These are phyloP conservation scores for Suillus brevipes DNA, from an alignment of 768 basidiomycete genomes.

Conservation along the genomic window DNA sequence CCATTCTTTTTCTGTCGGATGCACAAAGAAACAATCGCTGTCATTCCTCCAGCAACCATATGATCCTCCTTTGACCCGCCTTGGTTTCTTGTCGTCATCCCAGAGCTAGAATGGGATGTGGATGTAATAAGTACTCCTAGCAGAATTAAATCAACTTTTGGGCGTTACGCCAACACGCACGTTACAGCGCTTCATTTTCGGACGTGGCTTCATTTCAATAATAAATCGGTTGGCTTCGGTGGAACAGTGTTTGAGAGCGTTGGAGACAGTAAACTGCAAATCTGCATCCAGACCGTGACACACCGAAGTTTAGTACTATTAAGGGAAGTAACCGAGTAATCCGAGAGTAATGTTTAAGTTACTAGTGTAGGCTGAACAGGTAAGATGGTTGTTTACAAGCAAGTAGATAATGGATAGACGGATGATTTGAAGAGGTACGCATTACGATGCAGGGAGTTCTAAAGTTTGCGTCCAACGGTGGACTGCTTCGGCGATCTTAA, in stretches of 20 bases:
- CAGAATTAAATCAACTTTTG: background rate
- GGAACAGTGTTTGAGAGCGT: background rate
- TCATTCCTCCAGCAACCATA: slow-evolving; percentile 24
- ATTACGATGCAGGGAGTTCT: background rate
- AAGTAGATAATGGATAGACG: background rate
- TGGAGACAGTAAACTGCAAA: background rate
- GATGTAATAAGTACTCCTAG: background rate
- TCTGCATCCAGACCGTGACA: background rate
- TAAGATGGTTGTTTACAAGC: background rate
- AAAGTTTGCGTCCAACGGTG: background rate
- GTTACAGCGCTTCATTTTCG: slow-evolving; percentile 31
- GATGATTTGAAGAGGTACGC: background rate
- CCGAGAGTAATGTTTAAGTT: background rate
- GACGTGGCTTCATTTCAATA: background rate
- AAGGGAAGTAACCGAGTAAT: slow-evolving; percentile 1
- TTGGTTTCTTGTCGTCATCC: slow-evolving; percentile 29
- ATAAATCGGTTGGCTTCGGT: background rate
- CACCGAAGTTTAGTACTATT: slow-evolving; percentile 1
- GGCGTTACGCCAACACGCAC: slow-evolving; percentile 21
- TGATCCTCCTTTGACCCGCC: slow-evolving; percentile 20
- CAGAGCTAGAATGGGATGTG: slow-evolving; percentile 21
- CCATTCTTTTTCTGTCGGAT: slow-evolving; percentile 37
- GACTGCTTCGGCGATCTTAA: background rate
- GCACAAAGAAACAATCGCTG: slow-evolving; percentile 29
- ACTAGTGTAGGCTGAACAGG: background rate